Evolutionary conservation across 2,329 filamentous ascomycete species (phyloP).

Genomic region (Dendrostoma leiphaemia): DNA sequence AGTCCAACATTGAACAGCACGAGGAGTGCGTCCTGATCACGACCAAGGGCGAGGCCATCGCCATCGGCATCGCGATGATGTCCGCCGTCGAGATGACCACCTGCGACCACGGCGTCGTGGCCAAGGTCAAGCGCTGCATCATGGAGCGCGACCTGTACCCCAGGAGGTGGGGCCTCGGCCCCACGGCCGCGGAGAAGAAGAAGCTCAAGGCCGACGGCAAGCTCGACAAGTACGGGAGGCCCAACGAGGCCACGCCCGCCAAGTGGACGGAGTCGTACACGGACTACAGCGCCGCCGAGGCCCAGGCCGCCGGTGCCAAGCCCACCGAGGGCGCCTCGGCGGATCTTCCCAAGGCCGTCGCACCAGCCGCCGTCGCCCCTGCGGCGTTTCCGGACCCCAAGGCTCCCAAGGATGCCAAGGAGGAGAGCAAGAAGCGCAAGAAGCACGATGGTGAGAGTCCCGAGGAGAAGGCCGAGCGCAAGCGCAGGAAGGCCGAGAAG

Average conservation of each 20-base stretch:
- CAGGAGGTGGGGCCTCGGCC: slow-evolving; percentile 92
- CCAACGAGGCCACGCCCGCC: slow-evolving; percentile 89
- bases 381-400: slow-evolving; percentile 23
- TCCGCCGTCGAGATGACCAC: slow-evolving; percentile 95
- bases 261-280: slow-evolving; percentile 94
- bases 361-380: slow-evolving; percentile 33
- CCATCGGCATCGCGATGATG: slow-evolving; percentile 95
- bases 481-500: slow-evolving; percentile 31
- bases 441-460: slow-evolving; percentile 75
- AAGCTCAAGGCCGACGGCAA: slow-evolving; percentile 98
- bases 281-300: slow-evolving; percentile 69
- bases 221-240: slow-evolving; percentile 93
- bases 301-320: slow-evolving; percentile 34
- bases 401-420: slow-evolving; percentile 46
- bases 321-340: slow-evolving; percentile 42
- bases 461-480: slow-evolving; percentile 56
- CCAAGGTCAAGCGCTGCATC: slow-evolving; percentile 98
- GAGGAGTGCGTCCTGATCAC: slow-evolving; percentile 98
- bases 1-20: slow-evolving; percentile 86
- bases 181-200: slow-evolving; percentile 95
- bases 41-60: slow-evolving; percentile 98
- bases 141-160: slow-evolving; percentile 99
- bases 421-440: slow-evolving; percentile 78
- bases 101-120: slow-evolving; percentile 95
- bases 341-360: slow-evolving; percentile 36